These are phyloP conservation scores for Monosporascus sp. DNA, from an alignment of 2,329 filamentous ascomycete species.

Conservation along the genomic window DNA sequence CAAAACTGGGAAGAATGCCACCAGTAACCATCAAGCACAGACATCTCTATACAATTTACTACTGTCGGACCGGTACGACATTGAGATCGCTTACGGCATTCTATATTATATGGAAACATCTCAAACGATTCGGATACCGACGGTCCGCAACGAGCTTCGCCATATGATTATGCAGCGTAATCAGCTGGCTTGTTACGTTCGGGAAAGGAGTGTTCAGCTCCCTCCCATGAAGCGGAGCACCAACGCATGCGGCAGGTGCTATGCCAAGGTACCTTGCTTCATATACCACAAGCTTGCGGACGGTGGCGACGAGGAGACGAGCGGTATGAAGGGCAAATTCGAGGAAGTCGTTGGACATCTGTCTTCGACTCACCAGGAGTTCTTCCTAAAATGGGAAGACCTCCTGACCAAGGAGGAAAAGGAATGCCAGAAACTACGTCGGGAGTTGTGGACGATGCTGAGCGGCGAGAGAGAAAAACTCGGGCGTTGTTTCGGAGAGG, in stretches of 20 bases:
- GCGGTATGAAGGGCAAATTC: slow-evolving; percentile 77
- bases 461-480: slow-evolving; percentile 82
- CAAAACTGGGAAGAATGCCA: slow-evolving; percentile 86
- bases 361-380: slow-evolving; percentile 67
- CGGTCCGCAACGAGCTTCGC: slow-evolving; percentile 79
- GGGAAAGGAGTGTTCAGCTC: slow-evolving; percentile 71
- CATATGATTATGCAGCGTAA: slow-evolving; percentile 98
- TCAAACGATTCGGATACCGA: slow-evolving; percentile 77
- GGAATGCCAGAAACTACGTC: slow-evolving; percentile 77
- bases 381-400: slow-evolving; percentile 93
- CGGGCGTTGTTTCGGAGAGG: slow-evolving; percentile 83
- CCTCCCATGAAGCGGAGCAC: slow-evolving; percentile 82
- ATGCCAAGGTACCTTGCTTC: slow-evolving; percentile 86
- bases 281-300: slow-evolving; percentile 90
- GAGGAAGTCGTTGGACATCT: slow-evolving; percentile 74
- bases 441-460: slow-evolving; percentile 94
- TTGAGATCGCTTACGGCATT: slow-evolving; percentile 83
- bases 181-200: slow-evolving; percentile 76
- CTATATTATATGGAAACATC: slow-evolving; percentile 94
- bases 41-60: slow-evolving; percentile 91
- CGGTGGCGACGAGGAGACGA: slow-evolving; percentile 72
- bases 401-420: slow-evolving; percentile 92
- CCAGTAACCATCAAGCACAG: slow-evolving; percentile 80
- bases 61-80: slow-evolving; percentile 89
- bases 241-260: slow-evolving; percentile 79